Evolutionary conservation across 31 red algal genomes (phyloP).

Genomic region (Odonthalia washingtoniensis): DNA sequence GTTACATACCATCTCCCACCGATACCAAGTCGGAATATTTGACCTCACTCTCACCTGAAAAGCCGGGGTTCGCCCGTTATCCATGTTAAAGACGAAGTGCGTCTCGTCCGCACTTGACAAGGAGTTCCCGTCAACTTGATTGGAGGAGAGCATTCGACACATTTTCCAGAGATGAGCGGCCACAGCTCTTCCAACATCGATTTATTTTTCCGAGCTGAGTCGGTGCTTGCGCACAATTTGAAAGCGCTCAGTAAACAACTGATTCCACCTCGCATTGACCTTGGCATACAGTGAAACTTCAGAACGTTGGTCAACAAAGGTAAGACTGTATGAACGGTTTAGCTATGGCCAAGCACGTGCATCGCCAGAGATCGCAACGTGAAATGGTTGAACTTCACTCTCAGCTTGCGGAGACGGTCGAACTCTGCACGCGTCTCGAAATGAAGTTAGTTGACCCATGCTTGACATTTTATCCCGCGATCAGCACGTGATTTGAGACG

Average conservation of each 20-base stretch:
- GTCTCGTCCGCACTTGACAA: too few species aligned
- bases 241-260: conserved; percentile 26
- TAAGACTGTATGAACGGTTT: neutral
- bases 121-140: too few species aligned
- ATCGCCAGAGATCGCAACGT: neutral
- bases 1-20: too few species aligned
- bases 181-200: too few species aligned
- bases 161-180: too few species aligned
- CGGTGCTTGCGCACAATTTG: conserved; percentile 32
- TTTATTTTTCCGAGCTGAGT: neutral
- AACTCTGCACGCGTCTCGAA: neutral
- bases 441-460: neutral
- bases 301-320: neutral
- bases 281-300: neutral
- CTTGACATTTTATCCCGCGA: neutral
- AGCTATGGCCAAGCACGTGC: neutral
- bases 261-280: conserved; percentile 20
- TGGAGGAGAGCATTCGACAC: neutral
- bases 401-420: conserved; percentile 7
- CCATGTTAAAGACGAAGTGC: too few species aligned
- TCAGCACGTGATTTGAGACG: neutral
- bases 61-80: too few species aligned
- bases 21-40: too few species aligned
- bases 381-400: conserved; percentile 21
- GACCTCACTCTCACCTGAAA: too few species aligned